A percentile compares a stretch with the other conserved stretches of the same genome.
phyloP scores from a whole-genome alignment of 176 grass and related monocot species.

The Ensete ventricosum region DNA sequence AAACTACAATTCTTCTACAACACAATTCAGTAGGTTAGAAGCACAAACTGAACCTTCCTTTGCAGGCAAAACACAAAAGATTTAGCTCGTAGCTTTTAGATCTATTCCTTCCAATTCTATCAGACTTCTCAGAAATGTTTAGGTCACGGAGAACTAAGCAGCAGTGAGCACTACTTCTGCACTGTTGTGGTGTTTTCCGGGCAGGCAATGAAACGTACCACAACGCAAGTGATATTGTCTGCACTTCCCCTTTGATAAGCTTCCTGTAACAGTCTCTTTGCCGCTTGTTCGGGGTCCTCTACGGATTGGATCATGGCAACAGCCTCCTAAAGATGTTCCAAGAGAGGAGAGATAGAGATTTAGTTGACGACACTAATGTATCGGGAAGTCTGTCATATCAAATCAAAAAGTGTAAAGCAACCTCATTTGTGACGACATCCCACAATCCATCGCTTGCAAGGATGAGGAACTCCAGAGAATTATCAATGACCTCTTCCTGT shows the following conservation, averaged over 20 bases:
- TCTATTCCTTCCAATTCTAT: neutral
- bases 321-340: conserved; percentile 37
- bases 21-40: neutral
- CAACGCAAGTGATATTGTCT: conserved; percentile 68
- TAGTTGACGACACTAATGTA: neutral
- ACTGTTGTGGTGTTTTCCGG: neutral
- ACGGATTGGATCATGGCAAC: conserved; percentile 69
- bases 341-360: neutral
- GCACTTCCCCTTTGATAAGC: conserved; percentile 54
- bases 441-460: conserved; percentile 81
- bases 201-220: conserved; percentile 50
- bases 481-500: conserved; percentile 72
- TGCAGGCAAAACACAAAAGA: neutral
- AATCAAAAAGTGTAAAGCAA: neutral
- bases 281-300: conserved; percentile 51
- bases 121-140: neutral
- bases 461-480: conserved; percentile 81
- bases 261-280: conserved; percentile 52
- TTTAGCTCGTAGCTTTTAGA: neutral
- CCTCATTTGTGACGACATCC: conserved; percentile 81
- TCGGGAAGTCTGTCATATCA: neutral
- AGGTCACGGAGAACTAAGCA: neutral
- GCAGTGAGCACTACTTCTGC: neutral
- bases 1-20: neutral
- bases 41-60: neutral